Evolutionary conservation across 148 eudicot genomes (phyloP).

Genomic region (Camellia japonica): DNA sequence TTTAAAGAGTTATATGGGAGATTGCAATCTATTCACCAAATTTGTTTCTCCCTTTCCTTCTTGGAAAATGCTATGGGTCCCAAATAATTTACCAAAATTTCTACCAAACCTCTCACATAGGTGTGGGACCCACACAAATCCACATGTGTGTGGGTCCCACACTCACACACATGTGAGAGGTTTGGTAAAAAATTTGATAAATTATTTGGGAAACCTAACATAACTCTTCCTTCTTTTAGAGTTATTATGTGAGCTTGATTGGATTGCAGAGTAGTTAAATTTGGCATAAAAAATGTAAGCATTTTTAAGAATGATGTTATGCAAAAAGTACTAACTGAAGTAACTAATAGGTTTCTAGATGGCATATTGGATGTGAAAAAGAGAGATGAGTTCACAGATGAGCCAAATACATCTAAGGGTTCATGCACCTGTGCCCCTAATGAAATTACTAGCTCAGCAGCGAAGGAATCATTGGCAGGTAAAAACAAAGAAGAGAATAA

Average conservation of each 20-base stretch:
- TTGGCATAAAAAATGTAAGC: background rate
- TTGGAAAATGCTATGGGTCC: no score
- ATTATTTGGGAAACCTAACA: no score
- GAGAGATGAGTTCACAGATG: constrained; percentile 34
- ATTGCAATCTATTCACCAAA: no score
- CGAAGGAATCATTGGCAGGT: constrained; percentile 22
- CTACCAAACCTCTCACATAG: no score
- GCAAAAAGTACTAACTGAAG: constrained; percentile 16
- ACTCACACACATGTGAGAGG: no score
- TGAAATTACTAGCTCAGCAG: constrained; percentile 29
- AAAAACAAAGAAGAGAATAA: constrained; percentile 37
- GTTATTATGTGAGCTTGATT: background rate
- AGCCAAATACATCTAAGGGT: constrained; percentile 29
- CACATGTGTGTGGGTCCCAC: no score
- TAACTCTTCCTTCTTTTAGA: no score
- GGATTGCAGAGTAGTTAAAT: background rate
- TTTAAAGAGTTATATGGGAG: no score
- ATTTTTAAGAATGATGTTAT: background rate
- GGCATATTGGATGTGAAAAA: constrained; percentile 63
- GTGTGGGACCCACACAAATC: no score
- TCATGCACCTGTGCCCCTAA: constrained; percentile 17
- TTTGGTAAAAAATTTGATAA: no score
- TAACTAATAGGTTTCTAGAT: constrained; percentile 61
- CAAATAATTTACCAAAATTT: no score
- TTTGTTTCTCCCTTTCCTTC: no score